phyloP scores from a whole-genome alignment of 371 early-diverging fungal species.

The Mortierella sp. region DNA sequence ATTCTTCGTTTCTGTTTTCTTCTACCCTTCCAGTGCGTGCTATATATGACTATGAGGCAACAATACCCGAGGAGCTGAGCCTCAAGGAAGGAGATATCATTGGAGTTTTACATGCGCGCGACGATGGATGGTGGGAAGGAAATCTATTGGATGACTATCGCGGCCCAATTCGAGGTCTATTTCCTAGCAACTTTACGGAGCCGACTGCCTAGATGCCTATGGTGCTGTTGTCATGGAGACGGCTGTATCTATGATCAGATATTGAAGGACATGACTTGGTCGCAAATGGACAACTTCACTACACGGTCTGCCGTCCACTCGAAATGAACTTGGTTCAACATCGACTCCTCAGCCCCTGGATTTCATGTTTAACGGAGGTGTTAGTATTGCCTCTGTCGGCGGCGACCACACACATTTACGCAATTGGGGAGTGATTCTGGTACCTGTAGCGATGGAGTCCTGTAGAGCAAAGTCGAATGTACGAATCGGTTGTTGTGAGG shows the following conservation, averaged over 20 bases:
- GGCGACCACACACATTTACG: neutral
- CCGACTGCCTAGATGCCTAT: conserved; percentile 29
- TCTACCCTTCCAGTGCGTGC: conserved; percentile 70
- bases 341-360: conserved; percentile 39
- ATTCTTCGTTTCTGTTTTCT: neutral
- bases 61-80: conserved; percentile 81
- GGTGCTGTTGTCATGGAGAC: neutral
- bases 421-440: neutral
- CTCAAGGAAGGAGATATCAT: conserved; percentile 81
- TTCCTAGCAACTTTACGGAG: conserved; percentile 75
- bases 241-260: conserved; percentile 46
- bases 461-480: conserved; percentile 77
- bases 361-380: neutral
- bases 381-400: conserved; percentile 7
- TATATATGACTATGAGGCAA: conserved; percentile 85
- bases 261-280: conserved; percentile 73
- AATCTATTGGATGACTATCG: conserved; percentile 61
- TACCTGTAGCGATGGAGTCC: conserved; percentile 54
- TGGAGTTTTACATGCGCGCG: conserved; percentile 71
- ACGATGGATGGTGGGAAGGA: conserved; percentile 84
- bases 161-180: conserved; percentile 59
- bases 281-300: conserved; percentile 66
- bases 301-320: conserved; percentile 76
- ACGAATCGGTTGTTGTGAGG: conserved; percentile 45
- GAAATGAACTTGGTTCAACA: conserved; percentile 67